Evolutionary conservation across 1,139 yeast species (phyloP), one percentile per base, ranked within the genome.

Genomic region (Candida sanyaensis): DNA sequence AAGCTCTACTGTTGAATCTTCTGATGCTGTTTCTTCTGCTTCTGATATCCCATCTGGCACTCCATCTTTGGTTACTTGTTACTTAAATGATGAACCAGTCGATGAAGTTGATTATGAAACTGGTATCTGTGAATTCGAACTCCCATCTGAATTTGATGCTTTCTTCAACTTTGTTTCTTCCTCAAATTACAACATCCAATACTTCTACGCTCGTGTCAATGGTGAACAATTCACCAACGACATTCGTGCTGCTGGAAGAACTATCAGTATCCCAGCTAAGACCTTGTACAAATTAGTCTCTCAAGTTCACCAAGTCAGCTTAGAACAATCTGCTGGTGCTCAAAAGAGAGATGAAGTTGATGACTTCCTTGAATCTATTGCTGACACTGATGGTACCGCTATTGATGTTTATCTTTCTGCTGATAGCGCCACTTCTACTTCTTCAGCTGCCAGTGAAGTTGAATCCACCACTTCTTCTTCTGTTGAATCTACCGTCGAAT

Each of bases 51-150:
- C 28, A 26, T 26, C 28, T 6, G 5, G 9, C 2, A 26, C 28
- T 8, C 28, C 28, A 26, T 26, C 28, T 4, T 26, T 27, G 21
- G 78, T 73, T 46, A 71, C 68, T 44, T 74, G 79, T 65, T 55
- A 63, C 44, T 68, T 70, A 42, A 58, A 66, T 53, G 75, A 75
- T 52, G 61, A 43, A 38, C 47, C 56, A 37, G 66, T 64, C 30
- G 71, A 69, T 28, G 61, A 61, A 39, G 78, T 73, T 43, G 77
- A 72, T 62, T 65, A 65, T 52, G 76, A 67, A 50, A 68, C 78
- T 44, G 79, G 77, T 53, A 52, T 50, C n/a, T 74, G 79, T 64
- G 67, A 71, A 44, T 73, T 71, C 68, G 50, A 67, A n/a, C 54
- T 74, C 44, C 75, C 77, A 52, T 46, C 56, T 4, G 6, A 47